phyloP scores from a whole-genome alignment of 805 yeast genomes.

The Candida chauliodis region DNA sequence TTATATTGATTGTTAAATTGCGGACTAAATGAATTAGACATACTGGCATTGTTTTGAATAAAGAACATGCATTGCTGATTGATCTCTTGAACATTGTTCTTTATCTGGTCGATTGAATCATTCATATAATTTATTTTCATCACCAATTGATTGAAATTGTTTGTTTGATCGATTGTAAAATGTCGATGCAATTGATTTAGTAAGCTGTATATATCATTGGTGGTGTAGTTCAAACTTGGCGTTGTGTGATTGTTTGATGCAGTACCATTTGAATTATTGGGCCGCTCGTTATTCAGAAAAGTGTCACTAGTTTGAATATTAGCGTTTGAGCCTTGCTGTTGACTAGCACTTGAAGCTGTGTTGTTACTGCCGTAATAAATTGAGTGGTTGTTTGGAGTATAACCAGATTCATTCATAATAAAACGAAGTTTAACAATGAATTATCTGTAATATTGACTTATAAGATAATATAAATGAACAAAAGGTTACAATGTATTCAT shows the following conservation, averaged over 20 bases:
- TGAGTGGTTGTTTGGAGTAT: conserved; percentile 1
- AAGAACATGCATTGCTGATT: conserved; percentile 11
- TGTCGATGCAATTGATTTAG: conserved; percentile 15
- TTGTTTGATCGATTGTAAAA: conserved; percentile 17
- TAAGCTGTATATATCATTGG: conserved; percentile 14
- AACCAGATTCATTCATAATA: background rate
- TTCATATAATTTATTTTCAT: conserved; percentile 15
- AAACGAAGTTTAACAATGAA: background rate
- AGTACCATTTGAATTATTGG: background rate
- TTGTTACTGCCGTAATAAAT: background rate
- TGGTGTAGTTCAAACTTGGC: background rate
- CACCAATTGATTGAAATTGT: conserved; percentile 20
- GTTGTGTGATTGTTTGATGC: background rate
- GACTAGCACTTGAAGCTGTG: background rate
- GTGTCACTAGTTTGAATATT: background rate
- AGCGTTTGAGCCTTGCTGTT: background rate
- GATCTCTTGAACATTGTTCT: conserved; percentile 10
- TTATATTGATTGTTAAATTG: conserved; percentile 10
- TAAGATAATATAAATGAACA: no score
- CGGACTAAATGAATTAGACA: background rate
- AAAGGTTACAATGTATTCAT: no score
- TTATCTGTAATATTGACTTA: no score
- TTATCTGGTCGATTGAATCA: conserved; percentile 11
- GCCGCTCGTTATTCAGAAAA: background rate
- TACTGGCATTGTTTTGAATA: conserved; percentile 8